A percentile compares a stretch with the other conserved stretches of the same genome.
phyloP scores from a whole-genome alignment of 2,329 filamentous ascomycete genomes.

The Paracoccidioides brasiliensis region DNA sequence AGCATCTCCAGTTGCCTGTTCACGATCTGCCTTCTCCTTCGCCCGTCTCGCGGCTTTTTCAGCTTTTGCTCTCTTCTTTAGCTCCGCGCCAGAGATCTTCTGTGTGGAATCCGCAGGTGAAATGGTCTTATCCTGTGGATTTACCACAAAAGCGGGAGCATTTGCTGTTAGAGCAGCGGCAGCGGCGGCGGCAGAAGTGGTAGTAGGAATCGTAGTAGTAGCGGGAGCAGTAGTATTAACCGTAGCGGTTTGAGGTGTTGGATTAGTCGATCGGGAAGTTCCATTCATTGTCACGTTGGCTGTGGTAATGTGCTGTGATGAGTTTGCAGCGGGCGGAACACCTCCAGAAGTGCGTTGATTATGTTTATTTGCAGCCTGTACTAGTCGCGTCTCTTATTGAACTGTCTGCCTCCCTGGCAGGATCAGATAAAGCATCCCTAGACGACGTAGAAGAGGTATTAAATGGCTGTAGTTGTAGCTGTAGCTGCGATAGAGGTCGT shows the following conservation, averaged over 20 bases:
- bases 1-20: slow-evolving; percentile 30
- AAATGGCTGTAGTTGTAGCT: background rate
- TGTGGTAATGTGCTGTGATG: background rate
- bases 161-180: slow-evolving; percentile 6
- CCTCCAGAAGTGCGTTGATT: slow-evolving; percentile 1
- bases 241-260: background rate
- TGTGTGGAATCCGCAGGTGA: slow-evolving; percentile 19
- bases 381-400: background rate
- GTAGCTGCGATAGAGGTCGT: background rate
- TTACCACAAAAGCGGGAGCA: background rate
- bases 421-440: slow-evolving; percentile 4
- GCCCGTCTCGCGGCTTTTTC: slow-evolving; percentile 82
- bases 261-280: slow-evolving; percentile 5
- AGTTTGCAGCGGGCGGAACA: background rate
- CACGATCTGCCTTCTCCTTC: slow-evolving; percentile 47
- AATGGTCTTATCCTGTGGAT: background rate
- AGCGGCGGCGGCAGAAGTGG: slow-evolving; percentile 3
- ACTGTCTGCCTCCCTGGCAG: background rate
- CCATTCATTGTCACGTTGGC: slow-evolving; percentile 1
- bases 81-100: slow-evolving; percentile 45
- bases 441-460: background rate
- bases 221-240: slow-evolving; percentile 8
- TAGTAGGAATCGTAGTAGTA: slow-evolving; percentile 9
- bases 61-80: slow-evolving; percentile 81
- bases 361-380: background rate